Evolutionary conservation across 306 rosid genomes (phyloP), one percentile per base, ranked within the genome.

Genomic region (Quercus ilex): DNA sequence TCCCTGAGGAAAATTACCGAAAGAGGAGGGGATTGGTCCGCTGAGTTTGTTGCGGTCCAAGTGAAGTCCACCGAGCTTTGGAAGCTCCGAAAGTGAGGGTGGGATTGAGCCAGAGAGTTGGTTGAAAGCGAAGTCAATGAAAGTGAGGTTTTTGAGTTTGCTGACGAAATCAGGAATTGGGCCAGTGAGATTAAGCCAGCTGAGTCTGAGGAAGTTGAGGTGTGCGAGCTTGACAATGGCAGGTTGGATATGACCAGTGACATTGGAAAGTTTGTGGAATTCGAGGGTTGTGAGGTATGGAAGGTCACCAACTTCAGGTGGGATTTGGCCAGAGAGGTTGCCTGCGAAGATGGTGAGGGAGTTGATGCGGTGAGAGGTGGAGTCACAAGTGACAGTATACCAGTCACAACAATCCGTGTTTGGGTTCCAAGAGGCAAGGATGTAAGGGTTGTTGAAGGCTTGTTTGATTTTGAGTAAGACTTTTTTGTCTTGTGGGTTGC

Each of bases 371-470:
- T 94, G 79, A 28, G 96, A 74, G 18, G 52, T 86, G 52, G 52
- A 30, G 59, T 92, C 84, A 60, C 98, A 94, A 0, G 49, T 5
- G 76, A 94, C 90, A 20, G 76, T 20, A 76, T 90, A 81, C 98
- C 98, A 94, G 1, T 74, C 19, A 26, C 98, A 92, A 67, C 98
- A 90, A 55, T 90, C 98, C 0, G 58, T 72, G 65, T 84, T 21
- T 11, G 96, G 80, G 0, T 90, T 38, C 97, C 94, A 92, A 0
- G 97, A 89, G 81, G 90, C 49, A 5, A 92, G 80, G 5, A 81
- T 21, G 79, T 92, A 89, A 4, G 96, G 96, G 67, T 94, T 74
- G 82, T 89, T 86, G 74, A 94, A 85, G 71, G 90, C 91, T n/a
- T 85, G 65, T 75, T 89, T 92, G 76, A 94, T 87, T 71, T 81